Evolutionary conservation across 768 basidiomycete genomes (phyloP).

Genomic region (Fomitopsis serialis): DNA sequence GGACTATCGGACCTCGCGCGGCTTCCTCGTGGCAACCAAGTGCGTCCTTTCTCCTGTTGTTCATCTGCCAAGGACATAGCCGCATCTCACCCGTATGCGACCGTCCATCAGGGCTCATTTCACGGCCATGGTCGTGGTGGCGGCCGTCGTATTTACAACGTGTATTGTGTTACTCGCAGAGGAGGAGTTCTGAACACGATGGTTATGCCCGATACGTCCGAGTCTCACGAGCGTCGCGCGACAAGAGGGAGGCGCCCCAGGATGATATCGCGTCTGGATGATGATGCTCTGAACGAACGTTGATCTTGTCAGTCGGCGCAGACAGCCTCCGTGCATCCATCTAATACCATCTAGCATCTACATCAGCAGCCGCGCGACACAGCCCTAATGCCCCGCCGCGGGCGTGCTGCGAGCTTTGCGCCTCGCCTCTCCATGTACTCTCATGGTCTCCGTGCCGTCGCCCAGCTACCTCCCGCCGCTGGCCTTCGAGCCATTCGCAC

Average conservation of each 20-base stretch:
- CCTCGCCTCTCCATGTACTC: conserved; percentile 1
- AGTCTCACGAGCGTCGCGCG: neutral
- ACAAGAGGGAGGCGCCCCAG: neutral
- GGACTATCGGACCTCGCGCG: conserved; percentile 52
- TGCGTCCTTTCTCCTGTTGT: conserved; percentile 24
- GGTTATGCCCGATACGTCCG: neutral
- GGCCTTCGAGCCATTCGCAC: conserved; percentile 2
- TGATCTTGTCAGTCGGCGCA: neutral
- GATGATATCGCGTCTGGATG: neutral
- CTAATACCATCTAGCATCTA: neutral
- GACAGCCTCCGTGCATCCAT: neutral
- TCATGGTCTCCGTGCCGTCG: conserved; percentile 4
- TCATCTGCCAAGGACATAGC: neutral
- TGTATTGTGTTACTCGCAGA: conserved; percentile 8
- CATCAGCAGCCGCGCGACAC: neutral
- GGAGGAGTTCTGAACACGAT: neutral
- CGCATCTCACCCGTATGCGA: conserved; percentile 4
- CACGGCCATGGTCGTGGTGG: conserved; percentile 19
- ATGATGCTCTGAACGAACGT: neutral
- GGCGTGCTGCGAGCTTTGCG: neutral
- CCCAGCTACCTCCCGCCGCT: conserved; percentile 1
- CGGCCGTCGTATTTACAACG: conserved; percentile 21
- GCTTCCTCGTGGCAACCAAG: conserved; percentile 58
- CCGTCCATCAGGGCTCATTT: conserved; percentile 20
- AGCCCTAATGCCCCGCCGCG: neutral